Evolutionary conservation across 208 protist genomes (phyloP).

Genomic region (Leishmania mexicana): DNA sequence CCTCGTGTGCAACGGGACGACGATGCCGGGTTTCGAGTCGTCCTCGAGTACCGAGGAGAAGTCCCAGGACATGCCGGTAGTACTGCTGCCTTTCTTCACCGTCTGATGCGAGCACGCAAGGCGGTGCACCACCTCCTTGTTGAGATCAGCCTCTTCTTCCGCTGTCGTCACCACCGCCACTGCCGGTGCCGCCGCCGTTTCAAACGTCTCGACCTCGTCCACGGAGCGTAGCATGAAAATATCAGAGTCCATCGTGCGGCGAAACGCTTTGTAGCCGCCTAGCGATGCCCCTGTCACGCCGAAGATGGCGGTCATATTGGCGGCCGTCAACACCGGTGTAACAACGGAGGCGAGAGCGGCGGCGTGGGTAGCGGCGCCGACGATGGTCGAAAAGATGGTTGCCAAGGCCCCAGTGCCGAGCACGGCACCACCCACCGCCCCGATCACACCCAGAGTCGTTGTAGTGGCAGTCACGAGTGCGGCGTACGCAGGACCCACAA

Average conservation of each 20-base stretch:
- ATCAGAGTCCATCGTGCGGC: conserved; percentile 66
- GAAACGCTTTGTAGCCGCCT: conserved; percentile 72
- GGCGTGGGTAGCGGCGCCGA: conserved; percentile 73
- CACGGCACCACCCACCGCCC: conserved; percentile 50
- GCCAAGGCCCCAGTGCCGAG: conserved; percentile 58
- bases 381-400: conserved; percentile 47
- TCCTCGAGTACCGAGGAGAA: conserved; percentile 58
- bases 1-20: conserved; percentile 68
- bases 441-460: conserved; percentile 57
- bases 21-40: conserved; percentile 44
- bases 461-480: conserved; percentile 51
- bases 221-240: conserved; percentile 70
- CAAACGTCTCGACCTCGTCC: conserved; percentile 67
- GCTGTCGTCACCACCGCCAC: not conserved
- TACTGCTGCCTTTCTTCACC: conserved; percentile 9
- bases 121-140: conserved; percentile 22
- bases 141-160: conserved; percentile 21
- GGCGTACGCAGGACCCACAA: conserved; percentile 65
- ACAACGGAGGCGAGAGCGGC: conserved; percentile 63
- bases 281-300: conserved; percentile 71
- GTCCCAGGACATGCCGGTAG: conserved; percentile 23
- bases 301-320: conserved; percentile 76
- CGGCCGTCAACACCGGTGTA: conserved; percentile 65
- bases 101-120: conserved; percentile 27
- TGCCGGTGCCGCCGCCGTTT: conserved; percentile 8